Base-by-base conservation (phyloP, 768 basidiomycete genomes). In the Wakefieldia striispora region DNA sequence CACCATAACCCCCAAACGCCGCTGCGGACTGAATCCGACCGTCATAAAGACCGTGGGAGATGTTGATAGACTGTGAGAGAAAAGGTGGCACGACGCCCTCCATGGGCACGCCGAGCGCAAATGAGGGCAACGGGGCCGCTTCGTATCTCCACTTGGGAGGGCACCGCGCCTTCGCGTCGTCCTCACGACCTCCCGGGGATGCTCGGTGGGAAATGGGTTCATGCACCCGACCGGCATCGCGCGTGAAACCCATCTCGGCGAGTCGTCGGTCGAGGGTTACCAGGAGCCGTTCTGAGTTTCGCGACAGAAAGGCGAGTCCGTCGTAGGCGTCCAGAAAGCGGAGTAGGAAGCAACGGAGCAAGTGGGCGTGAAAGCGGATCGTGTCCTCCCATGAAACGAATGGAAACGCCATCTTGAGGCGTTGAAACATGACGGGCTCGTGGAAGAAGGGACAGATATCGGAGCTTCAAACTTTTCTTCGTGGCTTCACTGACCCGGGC, bases 361-460 rank as follows among this genome's bases (percentile, higher is more conserved):
- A 21, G 12, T 5, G 27, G 17, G 26, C 42, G 34, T 62, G 61
- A 27, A 61, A 45, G 31, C 10, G 27, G 21, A 55, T 1, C 6
- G 38, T 50, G 43, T 63, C 60, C 27, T 57, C 37, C 57, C 57
- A 59, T 21, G 39, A 35, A 19, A 36, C n/a, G 24, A 48, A 36
- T 4, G 26, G 19, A 19, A 13, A 29, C 29, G 29, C 10, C 29
- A 4, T 12, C 29, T 12, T 3, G 29, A 29, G 35, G n/a, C 34
- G 17, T 21, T 27, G 35, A n/a, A 56, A 17, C 40, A 47, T 46
- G 38, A n/a, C 5, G 24, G 50, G 26, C 20, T 21, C 6, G 20
- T 19, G 34, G 16, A 50, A 29, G 29, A 42, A 29, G 29, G 17
- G 26, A 19, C 35, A 2, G 41, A 9, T 2, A 43, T 56, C 57